A percentile compares a stretch with the other conserved stretches of the same genome.
Evolutionary conservation across 164 flowering plant genomes (phyloP).

Genomic region (Sedum album): DNA sequence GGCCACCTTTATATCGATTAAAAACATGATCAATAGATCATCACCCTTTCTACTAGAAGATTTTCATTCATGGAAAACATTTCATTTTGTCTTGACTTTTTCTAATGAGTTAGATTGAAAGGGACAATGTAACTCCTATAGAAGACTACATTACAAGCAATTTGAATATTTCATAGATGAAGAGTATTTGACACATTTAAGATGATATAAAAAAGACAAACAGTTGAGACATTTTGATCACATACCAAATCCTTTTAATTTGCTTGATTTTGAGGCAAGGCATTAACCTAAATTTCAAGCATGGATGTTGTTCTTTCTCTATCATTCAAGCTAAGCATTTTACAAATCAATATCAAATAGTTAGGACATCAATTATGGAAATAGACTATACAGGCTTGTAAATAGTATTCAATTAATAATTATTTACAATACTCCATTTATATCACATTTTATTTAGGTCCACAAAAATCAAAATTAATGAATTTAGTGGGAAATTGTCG

Average conservation of each 20-base stretch:
- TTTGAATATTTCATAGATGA: not conserved
- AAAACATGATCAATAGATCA: too few relatives aligned
- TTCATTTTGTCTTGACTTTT: not conserved
- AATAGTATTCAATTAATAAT: not conserved
- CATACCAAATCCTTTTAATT: not conserved
- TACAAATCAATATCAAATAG: not conserved
- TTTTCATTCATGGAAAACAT: not conserved
- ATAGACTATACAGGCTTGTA: not conserved
- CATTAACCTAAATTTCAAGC: not conserved
- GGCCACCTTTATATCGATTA: too few relatives aligned
- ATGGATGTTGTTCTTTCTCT: not conserved
- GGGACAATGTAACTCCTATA: conserved; percentile 1
- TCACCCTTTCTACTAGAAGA: too few relatives aligned
- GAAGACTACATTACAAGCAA: not conserved
- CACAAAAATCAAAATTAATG: not conserved
- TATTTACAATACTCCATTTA: not conserved
- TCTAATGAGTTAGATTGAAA: not conserved
- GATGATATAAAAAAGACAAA: not conserved
- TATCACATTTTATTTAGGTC: not conserved
- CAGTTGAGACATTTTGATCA: not conserved
- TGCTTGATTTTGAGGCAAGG: conserved; percentile 1
- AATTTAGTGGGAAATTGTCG: too few relatives aligned
- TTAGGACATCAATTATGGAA: not conserved
- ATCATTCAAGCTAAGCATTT: not conserved
- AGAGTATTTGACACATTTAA: not conserved